Base-by-base conservation (phyloP, 2,329 filamentous ascomycete species). In the Emydomyces testavorans region DNA sequence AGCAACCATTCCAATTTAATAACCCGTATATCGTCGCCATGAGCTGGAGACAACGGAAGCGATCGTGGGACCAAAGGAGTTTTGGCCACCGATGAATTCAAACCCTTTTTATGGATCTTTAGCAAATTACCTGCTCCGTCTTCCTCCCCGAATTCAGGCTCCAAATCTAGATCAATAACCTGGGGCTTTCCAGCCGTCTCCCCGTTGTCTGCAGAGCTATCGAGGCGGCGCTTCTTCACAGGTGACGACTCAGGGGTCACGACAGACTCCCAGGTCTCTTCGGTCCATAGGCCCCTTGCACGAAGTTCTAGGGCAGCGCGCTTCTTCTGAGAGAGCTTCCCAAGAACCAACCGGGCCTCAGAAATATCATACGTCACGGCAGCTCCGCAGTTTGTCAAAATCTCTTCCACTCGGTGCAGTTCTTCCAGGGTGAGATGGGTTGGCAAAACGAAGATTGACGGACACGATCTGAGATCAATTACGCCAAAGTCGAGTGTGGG, bases 251-350 rank as follows among this genome's bases (percentile, higher is more conserved):
- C 50, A 3, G 43, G 18, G 13, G 31, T 37, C 21, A 37, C 18
- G 6, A 42, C 23, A 13, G n/a, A 6, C 29, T 21, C 21, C 6
- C 48, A 10, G 23, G 58, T 46, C 42, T 71, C 64, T 44, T 72
- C 62, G 35, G 67, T 69, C 61, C 64, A 68, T 2, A 94, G 56
- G 11, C 79, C 80, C 38, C 78, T 74, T 5, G 77, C 74, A 46
- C 85, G 75, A 52, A 96, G 69, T 65, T 96, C 90, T 56, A 93
- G 80, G 39, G 77, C 72, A 0, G 86, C 86, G 15, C 90, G 76
- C 57, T 79, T 75, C 54, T 77, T 80, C 48, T 78, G 81, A 0
- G 73, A 72, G 28, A 94, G 74, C 54, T 80, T 85, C 1, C 84
- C 87, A 24, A 96, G 62, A 1, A 94, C 71, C 2, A 95, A 64